Conservation (phyloP, 106 monocot species). For the Narthecium ossifragum region DNA sequence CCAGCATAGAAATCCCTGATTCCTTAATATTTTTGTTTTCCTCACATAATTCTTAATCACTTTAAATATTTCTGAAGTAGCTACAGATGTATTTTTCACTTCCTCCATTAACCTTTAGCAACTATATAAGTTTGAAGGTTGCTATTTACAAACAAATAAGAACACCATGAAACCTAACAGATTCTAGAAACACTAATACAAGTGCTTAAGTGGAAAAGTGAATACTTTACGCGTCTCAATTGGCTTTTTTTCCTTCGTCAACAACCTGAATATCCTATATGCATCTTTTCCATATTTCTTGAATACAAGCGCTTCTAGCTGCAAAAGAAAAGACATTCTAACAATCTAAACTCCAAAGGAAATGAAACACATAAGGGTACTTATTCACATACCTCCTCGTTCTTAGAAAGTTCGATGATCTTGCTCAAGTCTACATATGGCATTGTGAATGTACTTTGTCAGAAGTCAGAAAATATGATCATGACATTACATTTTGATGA, state of each 20-base stretch:
- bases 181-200: neutral
- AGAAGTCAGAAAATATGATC: slow-evolving; percentile 4
- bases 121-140: too few relatives aligned
- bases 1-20: too few relatives aligned
- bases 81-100: too few relatives aligned
- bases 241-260: slow-evolving; percentile 23
- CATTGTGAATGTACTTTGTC: neutral
- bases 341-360: too few relatives aligned
- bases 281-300: slow-evolving; percentile 71
- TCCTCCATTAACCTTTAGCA: too few relatives aligned
- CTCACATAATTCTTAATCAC: too few relatives aligned
- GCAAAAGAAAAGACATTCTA: slow-evolving; percentile 10
- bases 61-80: too few relatives aligned
- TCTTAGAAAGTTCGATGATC: slow-evolving; percentile 53
- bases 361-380: too few relatives aligned
- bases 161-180: neutral
- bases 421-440: slow-evolving; percentile 56
- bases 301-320: slow-evolving; percentile 68
- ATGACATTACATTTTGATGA: too few relatives aligned
- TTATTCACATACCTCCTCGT: slow-evolving; percentile 86
- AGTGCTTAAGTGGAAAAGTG: neutral
- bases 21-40: too few relatives aligned
- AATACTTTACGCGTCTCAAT: slow-evolving; percentile 60
- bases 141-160: too few relatives aligned
- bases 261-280: slow-evolving; percentile 71